These are phyloP conservation scores for Phytophthora sp. DNA, from an alignment of 352 stramenopile species.

Conservation along the genomic window DNA sequence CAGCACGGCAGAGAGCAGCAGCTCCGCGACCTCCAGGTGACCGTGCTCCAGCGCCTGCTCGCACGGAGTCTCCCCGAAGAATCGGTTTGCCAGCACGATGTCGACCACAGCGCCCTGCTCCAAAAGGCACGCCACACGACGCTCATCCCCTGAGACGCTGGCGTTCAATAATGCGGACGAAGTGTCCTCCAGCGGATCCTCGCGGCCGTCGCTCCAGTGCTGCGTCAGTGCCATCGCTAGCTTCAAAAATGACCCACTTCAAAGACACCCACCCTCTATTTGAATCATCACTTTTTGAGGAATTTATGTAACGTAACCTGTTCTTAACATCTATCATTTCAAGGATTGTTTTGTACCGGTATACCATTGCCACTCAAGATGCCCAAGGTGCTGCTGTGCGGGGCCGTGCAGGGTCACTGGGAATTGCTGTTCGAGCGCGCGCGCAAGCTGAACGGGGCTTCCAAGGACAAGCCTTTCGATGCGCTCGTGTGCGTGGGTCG, in stretches of 20 bases:
- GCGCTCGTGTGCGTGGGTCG: slow-evolving; percentile 66
- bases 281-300: no score
- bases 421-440: slow-evolving; percentile 69
- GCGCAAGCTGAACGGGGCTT: slow-evolving; percentile 66
- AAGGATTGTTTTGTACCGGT: no score
- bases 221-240: slow-evolving; percentile 16
- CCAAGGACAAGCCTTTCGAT: slow-evolving; percentile 65
- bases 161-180: slow-evolving; percentile 24
- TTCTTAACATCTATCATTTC: no score
- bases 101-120: slow-evolving; percentile 11
- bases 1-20: slow-evolving; percentile 27
- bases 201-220: slow-evolving; percentile 27
- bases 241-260: slow-evolving; percentile 26
- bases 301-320: no score
- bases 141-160: slow-evolving; percentile 28
- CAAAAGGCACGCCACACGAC: slow-evolving; percentile 18
- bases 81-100: slow-evolving; percentile 25
- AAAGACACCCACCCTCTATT: slow-evolving; percentile 2
- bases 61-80: slow-evolving; percentile 44
- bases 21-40: slow-evolving; percentile 31
- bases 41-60: slow-evolving; percentile 45
- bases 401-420: slow-evolving; percentile 68
- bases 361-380: no score
- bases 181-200: slow-evolving; percentile 25
- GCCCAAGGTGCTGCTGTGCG: slow-evolving; percentile 81